Conservation (phyloP, 768 basidiomycete species). For the Brasilioporus rufonigricans region DNA sequence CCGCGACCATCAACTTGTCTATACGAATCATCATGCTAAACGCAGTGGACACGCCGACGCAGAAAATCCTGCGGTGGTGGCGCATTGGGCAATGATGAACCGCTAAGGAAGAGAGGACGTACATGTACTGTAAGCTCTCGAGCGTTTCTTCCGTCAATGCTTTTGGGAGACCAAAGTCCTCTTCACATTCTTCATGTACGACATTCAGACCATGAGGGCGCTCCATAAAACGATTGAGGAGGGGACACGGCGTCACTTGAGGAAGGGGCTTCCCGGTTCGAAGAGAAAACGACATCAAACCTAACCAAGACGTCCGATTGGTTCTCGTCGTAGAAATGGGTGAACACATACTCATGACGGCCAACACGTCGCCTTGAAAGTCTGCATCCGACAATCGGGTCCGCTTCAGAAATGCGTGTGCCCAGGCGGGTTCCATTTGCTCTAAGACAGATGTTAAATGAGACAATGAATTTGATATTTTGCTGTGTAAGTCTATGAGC, state of each 20-base stretch:
- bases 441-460: slow-evolving; percentile 72
- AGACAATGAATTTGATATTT: slow-evolving; percentile 66
- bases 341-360: slow-evolving; percentile 63
- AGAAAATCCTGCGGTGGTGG: slow-evolving; percentile 54
- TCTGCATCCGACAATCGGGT: slow-evolving; percentile 74
- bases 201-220: slow-evolving; percentile 60
- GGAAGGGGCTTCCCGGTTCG: slow-evolving; percentile 82
- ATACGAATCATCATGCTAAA: slow-evolving; percentile 67
- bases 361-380: slow-evolving; percentile 83
- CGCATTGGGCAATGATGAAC: neutral
- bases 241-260: slow-evolving; percentile 81
- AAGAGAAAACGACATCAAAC: slow-evolving; percentile 73
- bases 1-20: slow-evolving; percentile 75
- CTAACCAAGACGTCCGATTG: slow-evolving; percentile 35
- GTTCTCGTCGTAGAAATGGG: neutral
- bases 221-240: slow-evolving; percentile 45
- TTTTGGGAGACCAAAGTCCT: slow-evolving; percentile 71
- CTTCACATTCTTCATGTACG: slow-evolving; percentile 69
- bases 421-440: slow-evolving; percentile 75
- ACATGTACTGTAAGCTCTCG: slow-evolving; percentile 78
- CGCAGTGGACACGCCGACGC: slow-evolving; percentile 69
- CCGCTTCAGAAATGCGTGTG: slow-evolving; percentile 68
- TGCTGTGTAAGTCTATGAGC: slow-evolving; percentile 38
- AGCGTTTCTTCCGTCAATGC: slow-evolving; percentile 71
- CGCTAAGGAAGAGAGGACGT: slow-evolving; percentile 25